A percentile compares a stretch with the other conserved stretches of the same genome.
phyloP scores from a whole-genome alignment of 2,329 filamentous ascomycete species.

The Pestalotiopsis sp. region DNA sequence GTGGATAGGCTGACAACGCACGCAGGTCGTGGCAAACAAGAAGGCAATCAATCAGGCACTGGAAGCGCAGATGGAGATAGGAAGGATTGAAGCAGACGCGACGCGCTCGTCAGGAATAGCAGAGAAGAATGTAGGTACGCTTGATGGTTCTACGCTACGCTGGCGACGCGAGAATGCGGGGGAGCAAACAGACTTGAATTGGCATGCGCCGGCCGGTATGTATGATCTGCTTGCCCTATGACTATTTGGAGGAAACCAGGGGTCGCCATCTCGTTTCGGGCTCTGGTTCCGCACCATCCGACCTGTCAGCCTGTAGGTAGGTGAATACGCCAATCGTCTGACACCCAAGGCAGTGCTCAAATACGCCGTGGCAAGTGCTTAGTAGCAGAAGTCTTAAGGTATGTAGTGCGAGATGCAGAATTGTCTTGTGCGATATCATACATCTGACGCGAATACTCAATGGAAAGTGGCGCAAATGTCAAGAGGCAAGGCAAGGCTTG shows the following conservation, averaged over 20 bases:
- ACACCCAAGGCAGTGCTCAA: not conserved
- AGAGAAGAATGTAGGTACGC: not conserved
- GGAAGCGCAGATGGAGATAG: not conserved
- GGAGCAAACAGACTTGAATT: not conserved
- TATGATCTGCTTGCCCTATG: not conserved
- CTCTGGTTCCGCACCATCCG: not conserved
- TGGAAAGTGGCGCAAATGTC: too few relatives aligned
- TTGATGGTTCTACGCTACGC: not conserved
- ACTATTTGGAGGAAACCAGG: not conserved
- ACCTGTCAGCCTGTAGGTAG: not conserved
- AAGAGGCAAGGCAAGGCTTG: not conserved
- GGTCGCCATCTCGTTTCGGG: not conserved
- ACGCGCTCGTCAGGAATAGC: not conserved
- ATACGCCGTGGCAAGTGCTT: not conserved
- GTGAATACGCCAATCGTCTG: not conserved
- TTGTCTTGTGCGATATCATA: not conserved
- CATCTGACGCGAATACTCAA: not conserved
- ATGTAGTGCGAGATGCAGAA: not conserved
- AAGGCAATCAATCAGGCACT: not conserved
- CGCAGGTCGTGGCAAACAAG: not conserved
- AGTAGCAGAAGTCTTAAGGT: not conserved
- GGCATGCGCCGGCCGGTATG: not conserved
- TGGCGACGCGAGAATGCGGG: not conserved
- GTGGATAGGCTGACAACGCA: not conserved
- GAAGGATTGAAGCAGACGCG: not conserved